Percentiles rank a stretch among this genome's conserved stretches.
Conservation (phyloP, 139 green algal species). For the Spirogloea muscicola region DNA sequence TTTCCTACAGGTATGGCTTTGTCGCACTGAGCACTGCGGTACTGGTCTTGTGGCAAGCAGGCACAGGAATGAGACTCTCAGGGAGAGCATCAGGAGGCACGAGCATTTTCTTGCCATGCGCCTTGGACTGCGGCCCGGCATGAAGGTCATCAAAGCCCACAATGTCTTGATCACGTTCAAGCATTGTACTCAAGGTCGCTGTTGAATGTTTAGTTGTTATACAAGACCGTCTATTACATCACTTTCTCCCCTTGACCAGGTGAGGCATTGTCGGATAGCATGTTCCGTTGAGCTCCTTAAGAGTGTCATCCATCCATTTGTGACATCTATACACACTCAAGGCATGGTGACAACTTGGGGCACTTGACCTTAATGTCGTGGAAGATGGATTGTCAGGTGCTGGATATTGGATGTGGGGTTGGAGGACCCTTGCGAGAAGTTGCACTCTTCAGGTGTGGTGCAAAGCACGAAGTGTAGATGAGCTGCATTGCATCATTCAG, state of each 20-base stretch:
- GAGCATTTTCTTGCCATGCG: slow-evolving; percentile 67
- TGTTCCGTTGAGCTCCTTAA: too few relatives aligned
- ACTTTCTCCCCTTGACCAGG: not conserved
- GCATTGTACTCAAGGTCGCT: too few relatives aligned
- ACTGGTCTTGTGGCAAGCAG: not conserved
- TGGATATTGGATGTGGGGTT: slow-evolving; percentile 59
- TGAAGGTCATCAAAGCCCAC: too few relatives aligned
- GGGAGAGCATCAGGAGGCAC: slow-evolving; percentile 63
- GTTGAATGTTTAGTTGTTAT: too few relatives aligned
- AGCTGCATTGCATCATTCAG: not conserved
- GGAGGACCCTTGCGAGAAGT: slow-evolving; percentile 56
- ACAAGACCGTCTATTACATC: not conserved
- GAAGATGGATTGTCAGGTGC: slow-evolving; percentile 30
- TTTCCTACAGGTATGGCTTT: not conserved
- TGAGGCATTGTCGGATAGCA: too few relatives aligned
- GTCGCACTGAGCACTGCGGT: not conserved
- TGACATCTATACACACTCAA: too few relatives aligned
- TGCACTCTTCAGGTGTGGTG: slow-evolving; percentile 48
- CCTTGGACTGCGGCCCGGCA: slow-evolving; percentile 52
- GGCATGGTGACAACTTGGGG: too few relatives aligned
- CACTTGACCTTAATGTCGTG: too few relatives aligned
- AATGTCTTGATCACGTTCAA: not conserved
- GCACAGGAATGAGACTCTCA: slow-evolving; percentile 57
- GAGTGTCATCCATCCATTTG: too few relatives aligned
- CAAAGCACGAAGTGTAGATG: too few relatives aligned